These are phyloP conservation scores for Selaginella tamariscina DNA, from an alignment of 75 land plant species.

Conservation along the genomic window DNA sequence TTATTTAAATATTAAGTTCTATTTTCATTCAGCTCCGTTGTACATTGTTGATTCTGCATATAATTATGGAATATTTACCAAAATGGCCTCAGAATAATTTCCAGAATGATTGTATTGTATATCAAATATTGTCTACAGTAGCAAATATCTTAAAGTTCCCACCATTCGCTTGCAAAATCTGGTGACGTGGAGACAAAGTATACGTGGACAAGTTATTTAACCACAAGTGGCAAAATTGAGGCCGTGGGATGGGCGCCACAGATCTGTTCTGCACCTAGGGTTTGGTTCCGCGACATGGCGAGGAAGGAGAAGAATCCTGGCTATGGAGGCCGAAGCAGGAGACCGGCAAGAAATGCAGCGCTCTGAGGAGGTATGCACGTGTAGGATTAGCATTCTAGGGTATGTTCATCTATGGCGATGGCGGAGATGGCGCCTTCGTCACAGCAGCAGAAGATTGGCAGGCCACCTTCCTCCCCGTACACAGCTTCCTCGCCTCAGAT, in stretches of 20 bases:
- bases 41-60: no score
- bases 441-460: conserved; percentile 1
- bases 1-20: no score
- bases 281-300: not conserved
- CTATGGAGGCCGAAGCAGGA: not conserved
- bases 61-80: no score
- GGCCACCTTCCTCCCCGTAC: not conserved
- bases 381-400: not conserved
- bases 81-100: no score
- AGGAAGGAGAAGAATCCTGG: not conserved
- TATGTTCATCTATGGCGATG: conserved; percentile 1
- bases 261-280: not conserved
- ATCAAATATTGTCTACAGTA: no score
- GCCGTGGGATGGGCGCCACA: not conserved
- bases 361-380: not conserved
- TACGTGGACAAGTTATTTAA: no score
- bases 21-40: no score
- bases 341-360: not conserved
- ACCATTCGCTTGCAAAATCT: no score
- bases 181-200: no score
- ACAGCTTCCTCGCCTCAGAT: not conserved
- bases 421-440: not conserved
- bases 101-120: no score
- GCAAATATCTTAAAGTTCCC: no score
- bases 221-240: not conserved